phyloP scores from a whole-genome alignment of 2,329 filamentous ascomycete species.

The Colletotrichum gigasporum region DNA sequence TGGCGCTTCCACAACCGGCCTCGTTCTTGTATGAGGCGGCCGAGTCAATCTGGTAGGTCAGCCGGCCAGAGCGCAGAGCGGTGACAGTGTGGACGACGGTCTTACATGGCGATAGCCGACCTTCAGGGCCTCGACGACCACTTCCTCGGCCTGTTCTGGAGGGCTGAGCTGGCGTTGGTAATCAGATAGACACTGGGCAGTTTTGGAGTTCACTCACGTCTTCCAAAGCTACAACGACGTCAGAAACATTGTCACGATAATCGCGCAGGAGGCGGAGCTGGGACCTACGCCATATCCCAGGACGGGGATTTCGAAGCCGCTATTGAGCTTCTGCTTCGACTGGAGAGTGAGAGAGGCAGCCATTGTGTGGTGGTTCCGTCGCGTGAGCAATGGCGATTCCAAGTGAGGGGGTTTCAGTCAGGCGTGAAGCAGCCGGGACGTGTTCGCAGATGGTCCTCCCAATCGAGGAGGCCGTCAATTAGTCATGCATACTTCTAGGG shows the following conservation, averaged over 20 bases:
- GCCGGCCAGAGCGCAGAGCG: not conserved
- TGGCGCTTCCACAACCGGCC: conserved; percentile 55
- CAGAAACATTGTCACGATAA: conserved; percentile 23
- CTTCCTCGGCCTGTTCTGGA: conserved; percentile 45
- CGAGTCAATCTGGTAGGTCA: conserved; percentile 57
- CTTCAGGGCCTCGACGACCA: conserved; percentile 56
- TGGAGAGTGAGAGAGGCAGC: conserved; percentile 52
- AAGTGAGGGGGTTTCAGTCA: not conserved
- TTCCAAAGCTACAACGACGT: conserved; percentile 56
- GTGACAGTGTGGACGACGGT: not conserved
- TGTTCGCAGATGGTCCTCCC: not conserved
- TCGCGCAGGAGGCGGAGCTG: not conserved
- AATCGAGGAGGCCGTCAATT: conserved; percentile 20
- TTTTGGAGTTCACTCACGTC: conserved; percentile 49
- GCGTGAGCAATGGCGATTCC: not conserved
- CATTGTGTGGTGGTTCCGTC: conserved; percentile 44
- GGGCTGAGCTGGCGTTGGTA: conserved; percentile 37
- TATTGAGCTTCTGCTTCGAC: conserved; percentile 62
- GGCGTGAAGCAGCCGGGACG: not conserved
- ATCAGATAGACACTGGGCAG: not conserved
- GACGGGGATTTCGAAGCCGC: conserved; percentile 61
- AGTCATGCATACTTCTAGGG: conserved; percentile 26
- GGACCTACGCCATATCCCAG: conserved; percentile 63
- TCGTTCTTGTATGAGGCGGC: conserved; percentile 63
- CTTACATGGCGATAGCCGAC: conserved; percentile 64